phyloP scores from a whole-genome alignment of 2,329 filamentous ascomycete species.

The Chlorencoelia australis region DNA sequence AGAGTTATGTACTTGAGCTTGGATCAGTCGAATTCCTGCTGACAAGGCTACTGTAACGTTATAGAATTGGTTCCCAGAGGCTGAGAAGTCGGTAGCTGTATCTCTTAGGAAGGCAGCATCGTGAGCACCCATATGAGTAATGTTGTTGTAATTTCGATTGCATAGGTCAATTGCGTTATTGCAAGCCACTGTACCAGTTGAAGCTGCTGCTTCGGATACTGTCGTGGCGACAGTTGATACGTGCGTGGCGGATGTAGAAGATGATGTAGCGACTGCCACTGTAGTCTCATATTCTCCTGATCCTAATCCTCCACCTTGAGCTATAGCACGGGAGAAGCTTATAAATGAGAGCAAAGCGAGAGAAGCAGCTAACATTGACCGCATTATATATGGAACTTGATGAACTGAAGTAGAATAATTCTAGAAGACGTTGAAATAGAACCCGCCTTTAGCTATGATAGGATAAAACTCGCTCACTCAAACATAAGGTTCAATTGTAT shows the following conservation, averaged over 20 bases:
- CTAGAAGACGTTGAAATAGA: neutral
- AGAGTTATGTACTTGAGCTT: conserved; percentile 51
- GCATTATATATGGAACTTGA: conserved; percentile 8
- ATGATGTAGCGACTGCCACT: conserved; percentile 2
- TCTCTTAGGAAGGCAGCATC: conserved; percentile 53
- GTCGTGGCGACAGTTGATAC: conserved; percentile 5
- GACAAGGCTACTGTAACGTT: conserved; percentile 47
- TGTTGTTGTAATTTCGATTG: conserved; percentile 58
- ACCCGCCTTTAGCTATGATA: neutral
- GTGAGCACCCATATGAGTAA: conserved; percentile 66
- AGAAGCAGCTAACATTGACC: conserved; percentile 14
- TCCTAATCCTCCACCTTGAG: conserved; percentile 12
- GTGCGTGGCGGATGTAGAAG: conserved; percentile 6
- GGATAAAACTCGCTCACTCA: neutral
- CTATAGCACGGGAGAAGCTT: conserved; percentile 14
- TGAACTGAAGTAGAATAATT: neutral
- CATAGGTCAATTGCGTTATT: conserved; percentile 76
- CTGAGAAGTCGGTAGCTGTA: conserved; percentile 33
- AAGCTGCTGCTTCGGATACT: conserved; percentile 13
- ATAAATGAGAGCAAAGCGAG: conserved; percentile 18
- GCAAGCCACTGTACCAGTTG: conserved; percentile 37
- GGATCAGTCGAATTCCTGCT: conserved; percentile 52
- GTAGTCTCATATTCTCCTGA: conserved; percentile 5
- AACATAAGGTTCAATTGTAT: neutral
- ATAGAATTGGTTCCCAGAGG: conserved; percentile 45